Evolutionary conservation across 305 asterid genomes (phyloP).

Genomic region (Rubia balearica): DNA sequence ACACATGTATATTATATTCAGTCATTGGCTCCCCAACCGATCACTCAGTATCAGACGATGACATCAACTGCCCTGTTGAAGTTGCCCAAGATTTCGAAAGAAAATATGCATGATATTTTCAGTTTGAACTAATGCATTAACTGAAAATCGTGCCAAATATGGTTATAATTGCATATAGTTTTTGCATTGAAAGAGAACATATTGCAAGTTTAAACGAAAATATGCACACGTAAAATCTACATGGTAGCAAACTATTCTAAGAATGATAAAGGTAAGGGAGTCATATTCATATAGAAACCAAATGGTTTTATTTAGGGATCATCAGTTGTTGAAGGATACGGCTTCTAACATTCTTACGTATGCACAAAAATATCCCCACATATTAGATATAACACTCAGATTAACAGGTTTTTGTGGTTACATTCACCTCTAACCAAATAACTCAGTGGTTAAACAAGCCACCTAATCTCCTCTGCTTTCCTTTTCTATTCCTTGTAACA

Average conservation of each 20-base stretch:
- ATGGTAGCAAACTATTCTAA: too few relatives aligned
- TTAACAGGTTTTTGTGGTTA: background rate
- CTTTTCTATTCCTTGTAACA: background rate
- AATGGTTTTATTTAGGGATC: background rate
- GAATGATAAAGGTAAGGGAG: too few relatives aligned
- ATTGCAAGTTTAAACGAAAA: too few relatives aligned
- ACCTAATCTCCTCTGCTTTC: background rate
- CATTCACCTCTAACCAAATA: background rate
- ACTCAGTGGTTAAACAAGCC: background rate
- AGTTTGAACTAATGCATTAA: too few relatives aligned
- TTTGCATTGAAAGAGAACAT: too few relatives aligned
- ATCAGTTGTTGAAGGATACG: background rate
- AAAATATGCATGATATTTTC: too few relatives aligned
- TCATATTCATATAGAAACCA: background rate
- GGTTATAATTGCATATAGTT: too few relatives aligned
- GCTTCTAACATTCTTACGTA: background rate
- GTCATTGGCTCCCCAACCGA: conserved; percentile 22
- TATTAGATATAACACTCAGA: background rate
- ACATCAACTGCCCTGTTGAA: conserved; percentile 38
- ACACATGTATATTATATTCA: conserved; percentile 49
- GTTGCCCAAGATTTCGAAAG: conserved; percentile 33
- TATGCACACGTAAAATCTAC: too few relatives aligned
- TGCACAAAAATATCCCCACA: background rate
- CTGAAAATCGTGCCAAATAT: too few relatives aligned
- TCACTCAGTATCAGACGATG: conserved; percentile 55